Conservation (phyloP, 805 yeast species). For the Kuraishia borneana region DNA sequence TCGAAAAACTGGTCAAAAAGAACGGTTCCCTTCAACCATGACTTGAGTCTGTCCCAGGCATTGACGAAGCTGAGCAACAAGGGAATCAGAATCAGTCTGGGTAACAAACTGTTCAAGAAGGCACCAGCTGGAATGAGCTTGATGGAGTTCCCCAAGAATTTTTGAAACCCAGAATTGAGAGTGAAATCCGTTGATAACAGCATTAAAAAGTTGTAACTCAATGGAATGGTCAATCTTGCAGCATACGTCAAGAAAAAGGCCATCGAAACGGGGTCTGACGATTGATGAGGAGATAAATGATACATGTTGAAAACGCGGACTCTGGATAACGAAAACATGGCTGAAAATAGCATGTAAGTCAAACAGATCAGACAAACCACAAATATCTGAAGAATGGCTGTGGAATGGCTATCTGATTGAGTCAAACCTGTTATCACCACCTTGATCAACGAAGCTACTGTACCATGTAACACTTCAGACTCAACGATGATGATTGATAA, state of each 20-base stretch:
- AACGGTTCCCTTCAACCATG: slow-evolving; percentile 15
- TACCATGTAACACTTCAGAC: slow-evolving; percentile 67
- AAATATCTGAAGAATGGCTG: slow-evolving; percentile 17
- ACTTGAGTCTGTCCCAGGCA: slow-evolving; percentile 51
- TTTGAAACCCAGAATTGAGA: slow-evolving; percentile 42
- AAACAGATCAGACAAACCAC: slow-evolving; percentile 33
- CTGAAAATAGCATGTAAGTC: slow-evolving; percentile 57
- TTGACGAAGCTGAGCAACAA: slow-evolving; percentile 51
- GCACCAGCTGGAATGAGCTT: slow-evolving; percentile 67
- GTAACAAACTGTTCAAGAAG: slow-evolving; percentile 62
- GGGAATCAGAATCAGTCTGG: slow-evolving; percentile 66
- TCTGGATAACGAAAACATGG: slow-evolving; percentile 55
- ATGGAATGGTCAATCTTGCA: slow-evolving; percentile 72
- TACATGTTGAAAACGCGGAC: slow-evolving; percentile 66
- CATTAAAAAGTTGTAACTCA: slow-evolving; percentile 69
- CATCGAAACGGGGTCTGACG: slow-evolving; percentile 65
- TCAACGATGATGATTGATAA: slow-evolving; percentile 49
- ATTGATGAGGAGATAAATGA: slow-evolving; percentile 52
- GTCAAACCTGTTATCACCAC: slow-evolving; percentile 12
- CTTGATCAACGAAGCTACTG: slow-evolving; percentile 53
- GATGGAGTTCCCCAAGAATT: slow-evolving; percentile 65
- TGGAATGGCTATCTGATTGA: not conserved
- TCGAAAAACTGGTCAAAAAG: slow-evolving; percentile 18
- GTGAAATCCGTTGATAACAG: slow-evolving; percentile 30
- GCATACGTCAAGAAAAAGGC: slow-evolving; percentile 73